Base-by-base conservation (phyloP, 1,284 basidiomycete genomes). In the Leccinum fuscescens region DNA sequence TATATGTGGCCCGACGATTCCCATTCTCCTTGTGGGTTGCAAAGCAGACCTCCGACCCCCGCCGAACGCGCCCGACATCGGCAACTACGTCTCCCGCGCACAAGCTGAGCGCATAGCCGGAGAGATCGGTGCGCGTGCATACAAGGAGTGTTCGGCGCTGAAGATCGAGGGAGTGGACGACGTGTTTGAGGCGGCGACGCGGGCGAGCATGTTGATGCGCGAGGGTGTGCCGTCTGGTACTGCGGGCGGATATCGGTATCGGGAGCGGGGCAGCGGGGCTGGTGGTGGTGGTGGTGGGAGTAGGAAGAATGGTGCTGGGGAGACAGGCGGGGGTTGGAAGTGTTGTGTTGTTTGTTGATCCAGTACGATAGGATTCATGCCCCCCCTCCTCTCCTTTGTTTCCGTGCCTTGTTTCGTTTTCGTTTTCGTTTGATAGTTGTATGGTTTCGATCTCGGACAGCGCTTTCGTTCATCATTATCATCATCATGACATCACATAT, bases 151-250 rank as follows among this genome's bases (percentile, higher is more conserved):
- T 70, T 94, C 91, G 3, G 91, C 95, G 22, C 80, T 97, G 56
- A 88, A 89, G 73, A 95, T 95, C 67, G 88, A 94, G 75, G 95
- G 95, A 52, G 95, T 97, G 12, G 95, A 97, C 76, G 91, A 94
- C 66, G 92, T 97, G 42, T 98, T 97, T 66, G 95, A 98, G 79
- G 90, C 92, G 0, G 95, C 95, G 31, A 97, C 94, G 17, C 82
- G 95, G 39, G 93, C 93, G 39, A 94, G 93, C 70, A 96, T 97
- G 90, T 78, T 96, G 59, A 94, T 96, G 82, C 84, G 94, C 44
- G 93, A 94, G 64, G 89, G 89, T 4, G 88, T 86, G 20, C 84
- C 85, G 9, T 77, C 83, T 46, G 80, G 80, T 35, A 80, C 79
- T 64, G 70, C 69, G 17, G 74, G 76, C 11, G 79, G 79, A 59